Percentiles rank a stretch among this genome's conserved stretches.
These are phyloP conservation scores for Skeletonema grethae DNA, from an alignment of 108 stramenopile genomes.

Conservation along the genomic window DNA sequence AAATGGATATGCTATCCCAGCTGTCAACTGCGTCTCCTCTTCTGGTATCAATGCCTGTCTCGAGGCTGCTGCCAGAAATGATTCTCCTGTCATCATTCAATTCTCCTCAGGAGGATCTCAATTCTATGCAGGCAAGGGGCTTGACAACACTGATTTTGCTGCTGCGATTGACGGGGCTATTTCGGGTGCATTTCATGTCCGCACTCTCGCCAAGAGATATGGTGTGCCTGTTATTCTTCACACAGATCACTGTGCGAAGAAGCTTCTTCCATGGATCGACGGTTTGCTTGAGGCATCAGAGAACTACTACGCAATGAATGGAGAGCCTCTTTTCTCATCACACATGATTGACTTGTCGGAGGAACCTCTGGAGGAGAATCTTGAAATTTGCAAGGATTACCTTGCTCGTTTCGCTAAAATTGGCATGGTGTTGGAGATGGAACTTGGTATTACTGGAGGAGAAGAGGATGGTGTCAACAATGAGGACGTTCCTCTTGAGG, in stretches of 20 bases:
- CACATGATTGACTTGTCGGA: constrained; percentile 96
- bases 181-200: constrained; percentile 88
- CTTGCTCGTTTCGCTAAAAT: constrained; percentile 75
- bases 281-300: constrained; percentile 80
- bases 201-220: constrained; percentile 89
- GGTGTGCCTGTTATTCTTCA: constrained; percentile 93
- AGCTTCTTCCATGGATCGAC: constrained; percentile 93
- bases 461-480: constrained; percentile 95
- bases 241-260: constrained; percentile 92
- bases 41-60: constrained; percentile 86
- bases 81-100: constrained; percentile 87
- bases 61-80: constrained; percentile 81
- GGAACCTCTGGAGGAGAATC: constrained; percentile 90
- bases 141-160: constrained; percentile 74
- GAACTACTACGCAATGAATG: constrained; percentile 69
- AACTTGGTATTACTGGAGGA: constrained; percentile 93
- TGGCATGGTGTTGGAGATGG: constrained; percentile 87
- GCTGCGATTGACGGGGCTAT: constrained; percentile 88
- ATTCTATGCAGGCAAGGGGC: constrained; percentile 89
- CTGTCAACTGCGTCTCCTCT: constrained; percentile 87
- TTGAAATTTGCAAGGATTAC: constrained; percentile 84
- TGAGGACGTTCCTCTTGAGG: constrained; percentile 68
- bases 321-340: constrained; percentile 91
- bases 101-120: constrained; percentile 78
- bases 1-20: constrained; percentile 87